Conservation (phyloP, 2,329 filamentous ascomycete species). For the Septoria linicola region DNA sequence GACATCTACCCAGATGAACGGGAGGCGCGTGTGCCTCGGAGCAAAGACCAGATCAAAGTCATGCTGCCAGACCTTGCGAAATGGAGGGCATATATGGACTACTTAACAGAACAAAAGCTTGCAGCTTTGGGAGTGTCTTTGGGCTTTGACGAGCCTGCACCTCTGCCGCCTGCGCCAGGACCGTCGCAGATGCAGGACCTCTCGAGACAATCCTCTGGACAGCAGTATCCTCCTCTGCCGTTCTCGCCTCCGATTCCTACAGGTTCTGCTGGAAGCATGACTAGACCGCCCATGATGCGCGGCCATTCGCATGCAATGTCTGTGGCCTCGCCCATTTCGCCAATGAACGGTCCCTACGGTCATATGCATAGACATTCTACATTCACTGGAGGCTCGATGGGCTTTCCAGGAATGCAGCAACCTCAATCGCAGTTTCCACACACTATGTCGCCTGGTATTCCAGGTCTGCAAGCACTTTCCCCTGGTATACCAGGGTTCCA, state of each 20-base stretch:
- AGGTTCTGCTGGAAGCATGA: conserved; percentile 67
- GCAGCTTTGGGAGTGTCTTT: conserved; percentile 84
- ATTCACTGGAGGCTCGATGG: conserved; percentile 50
- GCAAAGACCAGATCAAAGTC: conserved; percentile 57
- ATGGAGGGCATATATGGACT: conserved; percentile 78
- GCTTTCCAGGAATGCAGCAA: conserved; percentile 57
- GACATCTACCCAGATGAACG: conserved; percentile 64
- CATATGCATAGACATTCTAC: conserved; percentile 71
- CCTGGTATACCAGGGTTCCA: conserved; percentile 50
- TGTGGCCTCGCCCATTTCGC: conserved; percentile 71
- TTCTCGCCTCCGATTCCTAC: conserved; percentile 83
- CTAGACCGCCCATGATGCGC: conserved; percentile 34
- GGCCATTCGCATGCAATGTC: conserved; percentile 56
- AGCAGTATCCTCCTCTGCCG: conserved; percentile 67
- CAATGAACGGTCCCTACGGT: conserved; percentile 55
- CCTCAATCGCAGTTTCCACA: conserved; percentile 20
- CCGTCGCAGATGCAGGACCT: conserved; percentile 47
- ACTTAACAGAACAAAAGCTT: conserved; percentile 86
- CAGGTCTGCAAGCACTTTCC: conserved; percentile 15
- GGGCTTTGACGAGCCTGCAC: conserved; percentile 64
- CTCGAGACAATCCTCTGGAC: conserved; percentile 70
- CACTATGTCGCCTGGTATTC: conserved; percentile 11
- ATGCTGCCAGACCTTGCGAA: conserved; percentile 68
- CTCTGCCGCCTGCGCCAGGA: conserved; percentile 41
- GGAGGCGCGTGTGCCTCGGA: conserved; percentile 23